Base-by-base conservation (phyloP, 495 filamentous ascomycete species). In the Aspergillus sclerotiicarbonarius region DNA sequence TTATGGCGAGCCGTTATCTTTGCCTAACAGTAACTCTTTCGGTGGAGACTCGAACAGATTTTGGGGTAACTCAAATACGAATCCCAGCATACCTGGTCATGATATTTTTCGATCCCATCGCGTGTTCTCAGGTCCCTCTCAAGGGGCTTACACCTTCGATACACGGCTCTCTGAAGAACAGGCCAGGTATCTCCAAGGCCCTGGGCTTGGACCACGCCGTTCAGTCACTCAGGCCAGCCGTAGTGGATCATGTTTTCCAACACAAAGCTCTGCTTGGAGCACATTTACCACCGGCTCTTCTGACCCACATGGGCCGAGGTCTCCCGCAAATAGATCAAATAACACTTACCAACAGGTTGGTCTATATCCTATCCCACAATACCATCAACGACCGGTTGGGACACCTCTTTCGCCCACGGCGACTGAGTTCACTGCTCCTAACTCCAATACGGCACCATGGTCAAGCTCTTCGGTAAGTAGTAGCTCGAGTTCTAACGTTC, bases 341-440 rank as follows among this genome's bases (percentile, higher is more conserved):
- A 68, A 72, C 57, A 53, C 69, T 41, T 78, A 76, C 51, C 76
- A 76, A 50, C 63, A 75, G 52, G 71, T 82, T 56, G 80, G 79
- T 39, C 59, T 82, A 55, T 86, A 84, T 66, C 71, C 78, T 12
- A 64, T 72, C 60, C 71, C 71, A 44, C 62, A 80, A 25, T 95
- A 90, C 70, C 85, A 85, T 54, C 82, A 88, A 60, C 85, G 83
- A 44, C 82, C 90, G 32, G 84, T 89, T 61, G 88, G 91, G 35
- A 90, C 91, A 29, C 81, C 89, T 5, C 83, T 98, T 18, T 96
- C 92, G 15, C 90, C 93, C 4, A 87, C 90, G 50, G 91, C 92
- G 29, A 82, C 82, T 19, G 91, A 96, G 66, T 96, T 96, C 63
- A 87, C 84, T 46, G 67, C 76, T 4, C 58, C 66, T 25, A 72